Evolutionary conservation across 495 filamentous ascomycete genomes (phyloP), one percentile per base, ranked within the genome.

Genomic region (Penicillium herquei): DNA sequence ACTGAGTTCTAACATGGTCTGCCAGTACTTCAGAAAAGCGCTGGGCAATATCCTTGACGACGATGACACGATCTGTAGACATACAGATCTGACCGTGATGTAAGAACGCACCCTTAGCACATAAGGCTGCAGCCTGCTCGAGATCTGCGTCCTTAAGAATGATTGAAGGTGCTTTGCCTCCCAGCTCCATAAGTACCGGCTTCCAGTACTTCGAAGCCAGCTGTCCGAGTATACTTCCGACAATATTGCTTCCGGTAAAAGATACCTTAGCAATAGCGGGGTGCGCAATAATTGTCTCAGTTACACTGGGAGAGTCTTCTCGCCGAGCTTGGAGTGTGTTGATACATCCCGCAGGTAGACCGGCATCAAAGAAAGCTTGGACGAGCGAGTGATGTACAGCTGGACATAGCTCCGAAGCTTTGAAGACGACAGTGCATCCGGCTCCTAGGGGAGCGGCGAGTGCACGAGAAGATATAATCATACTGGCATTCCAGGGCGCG

Each of bases 31-130:
- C 6, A 7, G 21, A 10, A 21, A 49, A 49, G 10, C 56, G 32
- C 12, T 41, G 12, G 13, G n/a, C 35, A 18, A 78, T 57, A 34
- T 18, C 35, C 7, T 41, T 39, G 30, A 46, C 41, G 17, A 91
- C 84, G 32, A 92, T 70, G 62, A 93, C 85, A 13, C 84, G 79
- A 69, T 92, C 90, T 0, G 88, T 92, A 5, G 80, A 75, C 87
- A 92, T 89, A 73, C 89, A 93, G 40, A 90, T 81, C 68, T 93
- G 89, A 1, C 89, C 89, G 33, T 77, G 30, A 16, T 55, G 26
- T n/a, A n/a, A n/a, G 16, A 40, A 2, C 30, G 18, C n/a, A 10
- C 9, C 18, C 83, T 5, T 77, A 0, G 76, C 74, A 60, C 78
- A 80, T 45, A 76, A 68, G 26, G 64, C 42, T 0, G 84, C 86